Evolutionary conservation across 129 eudicot genomes (phyloP), one percentile per base, ranked within the genome.

Genomic region (Artemisia argyi): DNA sequence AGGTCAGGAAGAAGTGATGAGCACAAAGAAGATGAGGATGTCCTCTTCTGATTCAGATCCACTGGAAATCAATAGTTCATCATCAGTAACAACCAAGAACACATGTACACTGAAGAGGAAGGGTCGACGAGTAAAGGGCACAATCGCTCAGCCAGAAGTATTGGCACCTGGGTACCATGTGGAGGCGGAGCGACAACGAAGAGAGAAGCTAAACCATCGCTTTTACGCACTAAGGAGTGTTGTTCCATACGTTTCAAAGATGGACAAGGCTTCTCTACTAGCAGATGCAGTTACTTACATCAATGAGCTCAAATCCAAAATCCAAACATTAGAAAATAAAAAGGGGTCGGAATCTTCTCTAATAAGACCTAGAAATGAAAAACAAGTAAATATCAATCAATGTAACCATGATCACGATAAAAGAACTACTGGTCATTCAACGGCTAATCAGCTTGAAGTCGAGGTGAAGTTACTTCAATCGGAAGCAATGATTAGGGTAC

Each of bases 251-350:
- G 89, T 85, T 32, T 72, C 89, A 2, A 78, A 63, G 60, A 85
- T 85, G 86, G 86, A 85, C 69, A 85, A 75, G 46, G 89, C 84
- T 1, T 85, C 89, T 12, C 22, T 85, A 12, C 74, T 85, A 2
- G 72, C 83, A 0, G 89, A 85, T 70, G 79, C 89, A 1, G 86
- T 85, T 12, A 50, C 85, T 1, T 85, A 85, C 75, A 85, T 85
- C 52, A 73, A 73, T 14, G 84, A 85, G 30, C 85, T 85, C 44
- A 81, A 81, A 28, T 52, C 72, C 10, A 81, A 78, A 49, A 71
- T 81, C 3, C 71, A 71, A 16, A 69, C 64, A 4, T 71, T 85
- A 80, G 30, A 35, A 35, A 35, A 35, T 35, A 35, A 35, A 1
- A 35, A 35, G 8, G 10, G 44, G 44, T 35, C 9, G 44, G 10